A percentile compares a stretch with the other conserved stretches of the same genome.
Evolutionary conservation across 495 filamentous ascomycete species (phyloP).

Genomic region (Trichoderma parareesei): DNA sequence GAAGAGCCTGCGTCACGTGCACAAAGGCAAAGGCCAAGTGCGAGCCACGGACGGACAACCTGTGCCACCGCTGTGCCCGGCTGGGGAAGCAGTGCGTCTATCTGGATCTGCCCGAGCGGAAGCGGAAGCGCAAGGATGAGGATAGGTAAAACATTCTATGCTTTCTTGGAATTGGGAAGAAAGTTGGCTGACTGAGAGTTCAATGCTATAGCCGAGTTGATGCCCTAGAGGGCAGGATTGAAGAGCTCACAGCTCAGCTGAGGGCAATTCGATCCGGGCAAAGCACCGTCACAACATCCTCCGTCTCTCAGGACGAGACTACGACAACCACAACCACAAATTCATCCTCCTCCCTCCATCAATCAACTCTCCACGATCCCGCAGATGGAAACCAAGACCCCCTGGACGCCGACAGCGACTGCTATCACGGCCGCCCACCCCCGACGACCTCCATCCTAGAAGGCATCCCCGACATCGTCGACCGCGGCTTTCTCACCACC

Average conservation of each 20-base stretch:
- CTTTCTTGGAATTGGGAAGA: neutral
- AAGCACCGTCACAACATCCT: neutral
- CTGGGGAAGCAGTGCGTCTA: slow-evolving; percentile 11
- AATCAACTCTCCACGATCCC: neutral
- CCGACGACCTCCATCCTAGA: neutral
- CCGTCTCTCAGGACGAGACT: neutral
- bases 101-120: slow-evolving; percentile 8
- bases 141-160: neutral
- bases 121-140: neutral
- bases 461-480: slow-evolving; percentile 8
- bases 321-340: neutral
- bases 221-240: neutral
- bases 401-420: neutral
- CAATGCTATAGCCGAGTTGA: neutral
- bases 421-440: neutral
- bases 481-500: slow-evolving; percentile 2
- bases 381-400: neutral
- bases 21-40: slow-evolving; percentile 10
- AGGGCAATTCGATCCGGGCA: neutral
- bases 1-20: slow-evolving; percentile 10
- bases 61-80: slow-evolving; percentile 11
- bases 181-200: neutral
- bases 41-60: neutral
- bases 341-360: too few species aligned
- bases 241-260: neutral